Base-by-base conservation (phyloP, 2,329 filamentous ascomycete species). In the Teratosphaeria pseudoeucalypti region DNA sequence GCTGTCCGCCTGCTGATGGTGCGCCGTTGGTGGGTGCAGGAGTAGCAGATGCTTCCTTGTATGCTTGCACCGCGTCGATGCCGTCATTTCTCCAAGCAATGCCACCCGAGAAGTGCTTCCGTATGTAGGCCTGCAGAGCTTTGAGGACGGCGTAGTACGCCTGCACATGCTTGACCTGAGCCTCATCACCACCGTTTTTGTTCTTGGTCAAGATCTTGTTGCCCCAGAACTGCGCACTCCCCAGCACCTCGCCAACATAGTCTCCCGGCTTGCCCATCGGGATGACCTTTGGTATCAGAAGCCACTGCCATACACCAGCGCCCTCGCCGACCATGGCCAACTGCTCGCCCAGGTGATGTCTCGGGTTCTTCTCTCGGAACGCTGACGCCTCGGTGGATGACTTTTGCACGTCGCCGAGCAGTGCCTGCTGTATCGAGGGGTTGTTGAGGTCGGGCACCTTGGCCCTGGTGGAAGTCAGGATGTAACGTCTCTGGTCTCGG, bases 91-190 rank as follows among this genome's bases (percentile, higher is more conserved):
- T 97, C 94, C 94, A 99, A 5, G 84, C 83, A 61, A 97, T 82
- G 55, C 92, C 92, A 55, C 81, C 84, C 19, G 85, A 78, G 72
- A 89, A 95, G 72, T 92, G 85, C 67, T 90, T 85, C 77, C 92
- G 92, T 65, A 94, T 85, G 72, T 95, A 96, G 56, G 87, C 85
- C 60, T 85, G 79, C 52, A 99, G 84, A 34, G 91, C 86, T 68
- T 87, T 89, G 79, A 96, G 95, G 61, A 96, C 82, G 68, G 87
- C 85, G 75, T 95, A 95, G 78, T 95, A 96, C n/a, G 90, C 81
- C 69, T 92, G 89, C 37, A 96, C 85, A 85, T 92, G 99, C 70
- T 94, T 87, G 58, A 92, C 82, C 68, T 96, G 89, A 68, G 85
- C 84, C 58, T 83, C 81, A 69, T 92, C 89, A 77, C 39, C 89